A percentile compares a stretch with the other conserved stretches of the same genome.
Conservation (phyloP, 106 monocot genomes). For the Hemerocallis citrina region DNA sequence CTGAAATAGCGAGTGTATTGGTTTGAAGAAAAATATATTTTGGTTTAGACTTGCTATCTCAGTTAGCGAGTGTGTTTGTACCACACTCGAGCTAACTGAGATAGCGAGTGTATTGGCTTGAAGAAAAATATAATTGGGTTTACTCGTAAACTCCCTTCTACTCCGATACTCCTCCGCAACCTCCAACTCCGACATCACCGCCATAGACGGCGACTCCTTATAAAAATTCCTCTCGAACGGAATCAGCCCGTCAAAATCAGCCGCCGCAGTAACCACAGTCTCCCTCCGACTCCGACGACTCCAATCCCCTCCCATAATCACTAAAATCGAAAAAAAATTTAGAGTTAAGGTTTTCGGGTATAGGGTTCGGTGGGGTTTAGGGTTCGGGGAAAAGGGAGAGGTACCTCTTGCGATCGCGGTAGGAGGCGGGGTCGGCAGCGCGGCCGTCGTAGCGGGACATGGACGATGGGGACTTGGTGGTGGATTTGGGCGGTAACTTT, state of each 20-base stretch:
- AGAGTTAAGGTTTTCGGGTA: not conserved
- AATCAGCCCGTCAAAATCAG: slow-evolving; percentile 50
- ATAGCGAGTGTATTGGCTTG: too few relatives aligned
- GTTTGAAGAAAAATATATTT: too few relatives aligned
- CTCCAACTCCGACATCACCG: slow-evolving; percentile 80
- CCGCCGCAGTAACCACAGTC: slow-evolving; percentile 9
- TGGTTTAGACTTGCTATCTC: too few relatives aligned
- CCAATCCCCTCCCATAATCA: slow-evolving; percentile 5
- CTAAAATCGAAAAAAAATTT: not conserved
- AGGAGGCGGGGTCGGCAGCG: slow-evolving; percentile 67
- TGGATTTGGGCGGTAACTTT: too few relatives aligned
- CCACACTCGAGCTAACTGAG: too few relatives aligned
- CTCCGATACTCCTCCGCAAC: slow-evolving; percentile 50
- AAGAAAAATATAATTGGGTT: too few relatives aligned
- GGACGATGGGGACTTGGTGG: too few relatives aligned
- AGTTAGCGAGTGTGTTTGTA: too few relatives aligned
- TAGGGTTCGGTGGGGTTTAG: slow-evolving; percentile 5
- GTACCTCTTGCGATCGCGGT: slow-evolving; percentile 61
- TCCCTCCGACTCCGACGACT: slow-evolving; percentile 2
- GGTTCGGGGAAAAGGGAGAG: not conserved
- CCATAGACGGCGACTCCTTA: slow-evolving; percentile 52
- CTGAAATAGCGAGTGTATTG: too few relatives aligned
- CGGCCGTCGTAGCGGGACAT: slow-evolving; percentile 60
- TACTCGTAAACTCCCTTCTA: slow-evolving; percentile 70
- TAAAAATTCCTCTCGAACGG: slow-evolving; percentile 94